A percentile compares a stretch with the other conserved stretches of the same genome.
Conservation (phyloP, 2,329 filamentous ascomycete species). For the Epichloe hybrida region DNA sequence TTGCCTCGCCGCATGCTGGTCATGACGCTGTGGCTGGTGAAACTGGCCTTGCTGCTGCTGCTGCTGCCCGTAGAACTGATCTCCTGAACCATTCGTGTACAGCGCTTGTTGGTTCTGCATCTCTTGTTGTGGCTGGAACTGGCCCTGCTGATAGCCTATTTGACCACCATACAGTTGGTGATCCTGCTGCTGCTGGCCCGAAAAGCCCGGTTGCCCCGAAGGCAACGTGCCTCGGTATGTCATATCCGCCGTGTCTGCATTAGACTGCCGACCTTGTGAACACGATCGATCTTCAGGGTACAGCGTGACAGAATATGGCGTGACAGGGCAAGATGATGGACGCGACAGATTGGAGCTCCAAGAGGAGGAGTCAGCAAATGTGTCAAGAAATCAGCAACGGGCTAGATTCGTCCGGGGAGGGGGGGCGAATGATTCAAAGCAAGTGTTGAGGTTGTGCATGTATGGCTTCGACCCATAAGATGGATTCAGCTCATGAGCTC, state of each 20-base stretch:
- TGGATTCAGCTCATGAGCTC: no score
- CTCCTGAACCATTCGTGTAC: constrained; percentile 3
- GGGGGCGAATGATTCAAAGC: background rate
- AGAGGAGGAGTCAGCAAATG: background rate
- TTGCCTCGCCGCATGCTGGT: constrained; percentile 11
- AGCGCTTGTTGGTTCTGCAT: constrained; percentile 10
- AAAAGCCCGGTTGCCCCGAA: constrained; percentile 15
- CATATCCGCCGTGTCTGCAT: constrained; percentile 18
- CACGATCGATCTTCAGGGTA: background rate
- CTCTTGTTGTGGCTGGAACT: constrained; percentile 13
- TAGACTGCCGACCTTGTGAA: constrained; percentile 1
- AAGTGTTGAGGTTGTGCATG: background rate
- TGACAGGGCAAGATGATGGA: background rate
- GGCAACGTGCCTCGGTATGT: constrained; percentile 21
- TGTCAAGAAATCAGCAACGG: background rate
- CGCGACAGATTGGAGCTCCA: background rate
- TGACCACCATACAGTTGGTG: constrained; percentile 13
- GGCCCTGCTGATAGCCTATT: constrained; percentile 12
- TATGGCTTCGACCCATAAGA: background rate
- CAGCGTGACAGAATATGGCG: background rate
- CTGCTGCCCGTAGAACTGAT: constrained; percentile 12
- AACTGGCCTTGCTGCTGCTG: constrained; percentile 9
- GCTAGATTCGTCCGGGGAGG: background rate
- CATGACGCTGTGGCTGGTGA: constrained; percentile 10
- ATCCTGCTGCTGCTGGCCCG: constrained; percentile 12